Conservation (phyloP, 2,329 filamentous ascomycete species). For the Zymoseptoria brevis region DNA sequence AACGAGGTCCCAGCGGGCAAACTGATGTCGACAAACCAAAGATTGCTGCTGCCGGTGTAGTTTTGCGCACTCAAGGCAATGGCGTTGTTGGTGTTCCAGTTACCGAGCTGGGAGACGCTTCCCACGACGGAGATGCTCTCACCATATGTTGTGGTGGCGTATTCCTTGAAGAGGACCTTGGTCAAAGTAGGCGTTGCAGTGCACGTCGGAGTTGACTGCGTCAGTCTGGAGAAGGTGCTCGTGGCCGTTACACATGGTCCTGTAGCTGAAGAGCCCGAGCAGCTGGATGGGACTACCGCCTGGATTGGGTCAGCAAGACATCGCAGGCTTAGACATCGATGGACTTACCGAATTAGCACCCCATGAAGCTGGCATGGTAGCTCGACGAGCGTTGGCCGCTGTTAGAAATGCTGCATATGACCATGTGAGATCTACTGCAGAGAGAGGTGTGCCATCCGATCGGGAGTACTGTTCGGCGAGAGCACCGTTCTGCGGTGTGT, state of each 20-base stretch:
- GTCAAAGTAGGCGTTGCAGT: slow-evolving; percentile 18
- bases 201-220: slow-evolving; percentile 16
- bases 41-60: slow-evolving; percentile 51
- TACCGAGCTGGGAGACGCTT: slow-evolving; percentile 49
- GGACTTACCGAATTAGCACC: slow-evolving; percentile 18
- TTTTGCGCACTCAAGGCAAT: slow-evolving; percentile 48
- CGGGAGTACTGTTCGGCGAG: slow-evolving; percentile 60
- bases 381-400: slow-evolving; percentile 49
- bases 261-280: slow-evolving; percentile 19
- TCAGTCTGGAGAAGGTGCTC: slow-evolving; percentile 20
- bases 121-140: slow-evolving; percentile 61
- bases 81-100: slow-evolving; percentile 49
- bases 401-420: slow-evolving; percentile 65
- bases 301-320: neutral
- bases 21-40: slow-evolving; percentile 51
- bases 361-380: slow-evolving; percentile 52
- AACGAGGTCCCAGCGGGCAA: slow-evolving; percentile 49
- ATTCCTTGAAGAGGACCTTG: slow-evolving; percentile 36
- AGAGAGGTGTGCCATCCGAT: slow-evolving; percentile 43
- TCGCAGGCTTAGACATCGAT: no score
- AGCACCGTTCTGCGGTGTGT: slow-evolving; percentile 53
- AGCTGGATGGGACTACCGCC: slow-evolving; percentile 18
- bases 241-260: slow-evolving; percentile 24
- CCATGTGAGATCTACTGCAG: slow-evolving; percentile 63
- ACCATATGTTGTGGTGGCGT: slow-evolving; percentile 46